Conservation (phyloP, 805 yeast genomes). For the Metschnikowia baotianmanensis region DNA sequence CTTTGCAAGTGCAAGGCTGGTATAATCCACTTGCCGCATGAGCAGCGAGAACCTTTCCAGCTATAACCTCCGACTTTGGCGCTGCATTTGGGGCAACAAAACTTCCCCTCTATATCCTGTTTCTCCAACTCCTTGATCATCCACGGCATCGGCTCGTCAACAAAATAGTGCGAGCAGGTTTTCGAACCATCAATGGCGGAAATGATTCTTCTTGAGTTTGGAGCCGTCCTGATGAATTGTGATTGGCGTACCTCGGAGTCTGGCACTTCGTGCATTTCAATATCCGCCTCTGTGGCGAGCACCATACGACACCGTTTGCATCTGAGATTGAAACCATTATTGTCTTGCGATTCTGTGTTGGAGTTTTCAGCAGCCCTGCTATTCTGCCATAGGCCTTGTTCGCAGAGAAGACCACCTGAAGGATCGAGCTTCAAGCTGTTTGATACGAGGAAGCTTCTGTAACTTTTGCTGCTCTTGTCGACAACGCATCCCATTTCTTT, state of each 20-base stretch:
- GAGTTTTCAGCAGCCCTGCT: neutral
- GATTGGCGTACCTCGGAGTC: constrained; percentile 62
- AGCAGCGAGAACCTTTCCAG: constrained; percentile 93
- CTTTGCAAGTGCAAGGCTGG: constrained; percentile 84
- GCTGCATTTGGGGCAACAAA: constrained; percentile 79
- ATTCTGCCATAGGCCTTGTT: constrained; percentile 13
- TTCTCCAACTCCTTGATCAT: constrained; percentile 76
- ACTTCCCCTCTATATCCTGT: constrained; percentile 83
- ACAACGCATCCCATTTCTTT: constrained; percentile 35
- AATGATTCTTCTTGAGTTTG: constrained; percentile 57
- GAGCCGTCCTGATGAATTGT: constrained; percentile 62
- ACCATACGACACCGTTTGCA: constrained; percentile 81
- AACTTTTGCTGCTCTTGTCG: constrained; percentile 21
- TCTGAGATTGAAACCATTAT: constrained; percentile 41
- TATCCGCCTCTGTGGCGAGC: constrained; percentile 61
- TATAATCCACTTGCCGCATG: constrained; percentile 94
- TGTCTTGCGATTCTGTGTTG: neutral
- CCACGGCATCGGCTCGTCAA: constrained; percentile 84
- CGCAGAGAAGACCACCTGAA: constrained; percentile 12
- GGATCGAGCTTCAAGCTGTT: constrained; percentile 21
- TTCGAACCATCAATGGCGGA: constrained; percentile 55
- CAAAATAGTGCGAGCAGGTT: constrained; percentile 78
- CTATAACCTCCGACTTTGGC: constrained; percentile 87
- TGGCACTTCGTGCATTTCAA: constrained; percentile 68
- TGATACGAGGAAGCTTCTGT: constrained; percentile 28